Evolutionary conservation across 257 asterid species (phyloP).

Genomic region (Perilla frutescens): DNA sequence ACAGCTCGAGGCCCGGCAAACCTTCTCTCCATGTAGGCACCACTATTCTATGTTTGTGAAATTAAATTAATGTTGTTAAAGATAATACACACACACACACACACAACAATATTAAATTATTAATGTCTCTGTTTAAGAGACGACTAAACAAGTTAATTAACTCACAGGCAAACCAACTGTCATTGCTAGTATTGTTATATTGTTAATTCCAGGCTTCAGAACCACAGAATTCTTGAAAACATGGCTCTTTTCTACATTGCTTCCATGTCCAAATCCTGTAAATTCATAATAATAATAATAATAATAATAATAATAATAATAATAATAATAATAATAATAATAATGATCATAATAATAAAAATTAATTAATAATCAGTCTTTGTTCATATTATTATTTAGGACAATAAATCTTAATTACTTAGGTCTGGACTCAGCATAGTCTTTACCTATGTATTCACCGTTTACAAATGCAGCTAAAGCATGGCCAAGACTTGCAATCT

Average conservation of each 20-base stretch:
- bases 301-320: too few relatives aligned
- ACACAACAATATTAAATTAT: too few relatives aligned
- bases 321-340: too few relatives aligned
- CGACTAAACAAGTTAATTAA: neutral
- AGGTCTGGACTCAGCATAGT: too few relatives aligned
- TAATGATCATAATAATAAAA: too few relatives aligned
- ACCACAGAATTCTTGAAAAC: constrained; percentile 57
- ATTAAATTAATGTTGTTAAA: neutral
- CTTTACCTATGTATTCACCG: constrained; percentile 69
- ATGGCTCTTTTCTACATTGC: constrained; percentile 79
- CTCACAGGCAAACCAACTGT: constrained; percentile 88
- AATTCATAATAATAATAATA: neutral
- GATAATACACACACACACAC: too few relatives aligned
- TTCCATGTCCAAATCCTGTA: constrained; percentile 84
- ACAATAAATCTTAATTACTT: too few relatives aligned
- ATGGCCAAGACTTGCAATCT: constrained; percentile 87
- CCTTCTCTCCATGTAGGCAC: constrained; percentile 95
- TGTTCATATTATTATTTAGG: too few relatives aligned
- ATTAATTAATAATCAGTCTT: neutral
- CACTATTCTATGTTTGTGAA: constrained; percentile 68
- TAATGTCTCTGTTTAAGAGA: too few relatives aligned
- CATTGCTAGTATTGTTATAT: constrained; percentile 67
- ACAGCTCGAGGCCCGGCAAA: constrained; percentile 85
- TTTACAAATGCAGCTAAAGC: constrained; percentile 77
- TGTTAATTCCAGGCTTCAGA: constrained; percentile 61